Conservation (phyloP, 257 asterid genomes). For the Salvia hispanica region DNA sequence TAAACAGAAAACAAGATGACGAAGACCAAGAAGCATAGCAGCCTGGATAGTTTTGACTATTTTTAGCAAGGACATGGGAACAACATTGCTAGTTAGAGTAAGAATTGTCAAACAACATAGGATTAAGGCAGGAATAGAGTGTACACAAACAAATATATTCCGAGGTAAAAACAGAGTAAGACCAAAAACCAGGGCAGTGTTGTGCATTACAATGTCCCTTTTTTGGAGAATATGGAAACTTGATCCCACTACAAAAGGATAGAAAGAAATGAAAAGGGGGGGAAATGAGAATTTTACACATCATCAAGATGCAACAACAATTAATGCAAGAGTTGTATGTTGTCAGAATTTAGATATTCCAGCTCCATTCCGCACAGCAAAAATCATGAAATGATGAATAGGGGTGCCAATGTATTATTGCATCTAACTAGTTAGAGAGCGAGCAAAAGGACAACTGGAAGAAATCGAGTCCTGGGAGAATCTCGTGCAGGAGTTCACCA, state of each 20-base stretch:
- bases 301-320: constrained; percentile 45
- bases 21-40: background rate
- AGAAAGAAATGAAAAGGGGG: background rate
- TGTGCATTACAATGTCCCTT: constrained; percentile 33
- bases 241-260: constrained; percentile 33
- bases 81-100: background rate
- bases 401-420: constrained; percentile 55
- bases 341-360: constrained; percentile 40
- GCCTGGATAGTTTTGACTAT: background rate
- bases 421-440: constrained; percentile 43
- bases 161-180: background rate
- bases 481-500: constrained; percentile 60
- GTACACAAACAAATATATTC: background rate
- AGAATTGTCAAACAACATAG: background rate
- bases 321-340: constrained; percentile 32
- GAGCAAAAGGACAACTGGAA: constrained; percentile 7
- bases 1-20: background rate
- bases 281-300: constrained; percentile 44
- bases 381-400: constrained; percentile 46
- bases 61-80: background rate
- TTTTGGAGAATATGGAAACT: constrained; percentile 19
- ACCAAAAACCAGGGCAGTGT: constrained; percentile 14
- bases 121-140: background rate
- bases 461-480: constrained; percentile 28
- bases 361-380: constrained; percentile 59